A percentile compares a stretch with the other conserved stretches of the same genome.
Conservation (phyloP, 768 basidiomycete species). For the Termitomyces sp. region DNA sequence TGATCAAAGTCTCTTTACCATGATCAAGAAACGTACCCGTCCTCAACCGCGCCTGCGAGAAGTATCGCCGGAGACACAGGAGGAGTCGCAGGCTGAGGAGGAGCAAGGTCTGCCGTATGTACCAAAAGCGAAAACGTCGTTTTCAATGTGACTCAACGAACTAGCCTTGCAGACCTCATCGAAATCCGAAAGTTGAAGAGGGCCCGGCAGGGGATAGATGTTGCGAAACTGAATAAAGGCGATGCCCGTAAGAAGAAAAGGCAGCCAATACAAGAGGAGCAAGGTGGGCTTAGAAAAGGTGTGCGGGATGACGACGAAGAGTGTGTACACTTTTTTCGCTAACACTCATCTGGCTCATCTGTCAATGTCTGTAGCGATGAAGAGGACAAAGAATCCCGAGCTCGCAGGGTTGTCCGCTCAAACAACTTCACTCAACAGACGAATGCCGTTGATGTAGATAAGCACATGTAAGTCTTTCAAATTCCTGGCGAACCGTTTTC, state of each 20-base stretch:
- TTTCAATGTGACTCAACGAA: slow-evolving; percentile 1
- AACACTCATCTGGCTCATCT: neutral
- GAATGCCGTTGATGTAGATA: slow-evolving; percentile 93
- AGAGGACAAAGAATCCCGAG: slow-evolving; percentile 63
- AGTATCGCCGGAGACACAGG: slow-evolving; percentile 35
- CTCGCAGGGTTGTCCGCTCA: slow-evolving; percentile 66
- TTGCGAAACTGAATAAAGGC: slow-evolving; percentile 78
- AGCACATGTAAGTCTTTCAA: slow-evolving; percentile 76
- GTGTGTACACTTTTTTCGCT: slow-evolving; percentile 30
- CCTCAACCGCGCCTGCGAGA: slow-evolving; percentile 57
- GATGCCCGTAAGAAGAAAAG: slow-evolving; percentile 72
- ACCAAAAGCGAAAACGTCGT: neutral
- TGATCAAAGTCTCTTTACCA: slow-evolving; percentile 14
- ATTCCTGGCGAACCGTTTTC: neutral
- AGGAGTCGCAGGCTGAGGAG: slow-evolving; percentile 31
- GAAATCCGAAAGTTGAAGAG: slow-evolving; percentile 76
- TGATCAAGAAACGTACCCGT: slow-evolving; percentile 74
- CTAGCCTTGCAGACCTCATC: slow-evolving; percentile 76
- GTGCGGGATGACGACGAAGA: slow-evolving; percentile 52
- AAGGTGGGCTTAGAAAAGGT: slow-evolving; percentile 55
- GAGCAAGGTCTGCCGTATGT: slow-evolving; percentile 49
- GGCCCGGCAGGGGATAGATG: slow-evolving; percentile 79
- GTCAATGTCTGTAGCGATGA: slow-evolving; percentile 37
- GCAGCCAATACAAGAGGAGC: slow-evolving; percentile 39
- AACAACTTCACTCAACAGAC: slow-evolving; percentile 99